Conservation (phyloP, 257 asterid genomes). For the Lavandula angustifolia region DNA sequence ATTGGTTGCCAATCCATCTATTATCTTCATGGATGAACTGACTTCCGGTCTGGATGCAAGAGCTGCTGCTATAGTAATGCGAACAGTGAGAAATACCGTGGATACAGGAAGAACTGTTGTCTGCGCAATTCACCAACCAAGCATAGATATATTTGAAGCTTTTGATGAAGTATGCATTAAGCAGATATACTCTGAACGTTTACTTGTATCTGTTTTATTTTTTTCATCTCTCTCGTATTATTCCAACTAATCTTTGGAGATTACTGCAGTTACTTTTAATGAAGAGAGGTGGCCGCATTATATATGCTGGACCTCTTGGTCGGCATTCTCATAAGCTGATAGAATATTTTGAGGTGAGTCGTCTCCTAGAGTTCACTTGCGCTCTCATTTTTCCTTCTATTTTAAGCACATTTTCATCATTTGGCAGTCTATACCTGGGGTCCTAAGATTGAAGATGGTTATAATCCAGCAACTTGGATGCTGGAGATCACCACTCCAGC, state of each 20-base stretch:
- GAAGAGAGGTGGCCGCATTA: slow-evolving; percentile 59
- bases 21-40: slow-evolving; percentile 69
- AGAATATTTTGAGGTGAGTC: slow-evolving; percentile 57
- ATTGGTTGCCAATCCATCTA: slow-evolving; percentile 62
- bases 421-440: slow-evolving; percentile 49
- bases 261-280: slow-evolving; percentile 48
- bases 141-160: slow-evolving; percentile 65
- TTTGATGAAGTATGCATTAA: slow-evolving; percentile 48
- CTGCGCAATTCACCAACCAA: slow-evolving; percentile 67
- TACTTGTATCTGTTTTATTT: not conserved
- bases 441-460: slow-evolving; percentile 48
- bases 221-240: not conserved
- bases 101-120: slow-evolving; percentile 63
- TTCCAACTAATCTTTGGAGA: not conserved
- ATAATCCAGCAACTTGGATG: slow-evolving; percentile 69
- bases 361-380: not conserved
- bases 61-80: slow-evolving; percentile 70
- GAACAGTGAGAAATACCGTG: slow-evolving; percentile 50
- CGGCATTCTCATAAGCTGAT: slow-evolving; percentile 46
- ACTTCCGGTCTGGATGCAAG: slow-evolving; percentile 68
- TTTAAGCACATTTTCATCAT: slow-evolving; percentile 10
- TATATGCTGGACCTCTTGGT: slow-evolving; percentile 57
- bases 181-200: too few relatives aligned
- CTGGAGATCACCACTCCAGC: slow-evolving; percentile 47
- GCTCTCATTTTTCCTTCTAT: slow-evolving; percentile 1